phyloP scores from a whole-genome alignment of 352 stramenopile species.

The Phytopythium kandeliae region DNA sequence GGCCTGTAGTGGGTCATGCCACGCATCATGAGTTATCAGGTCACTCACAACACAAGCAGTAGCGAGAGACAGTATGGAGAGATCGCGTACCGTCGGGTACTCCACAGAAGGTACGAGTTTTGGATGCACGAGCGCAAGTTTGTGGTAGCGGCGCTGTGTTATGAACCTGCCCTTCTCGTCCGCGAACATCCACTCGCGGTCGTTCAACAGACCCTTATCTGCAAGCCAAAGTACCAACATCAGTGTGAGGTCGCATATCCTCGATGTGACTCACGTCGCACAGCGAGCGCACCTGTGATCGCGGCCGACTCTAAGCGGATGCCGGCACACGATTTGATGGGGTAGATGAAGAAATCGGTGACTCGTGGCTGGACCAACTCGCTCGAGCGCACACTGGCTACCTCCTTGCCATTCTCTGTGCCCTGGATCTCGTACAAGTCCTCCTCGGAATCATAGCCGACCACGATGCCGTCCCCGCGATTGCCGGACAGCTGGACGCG shows the following conservation, averaged over 20 bases:
- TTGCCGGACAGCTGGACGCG: constrained; percentile 13
- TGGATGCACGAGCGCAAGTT: constrained; percentile 57
- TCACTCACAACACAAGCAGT: neutral
- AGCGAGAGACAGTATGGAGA: no score
- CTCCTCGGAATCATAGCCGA: constrained; percentile 13
- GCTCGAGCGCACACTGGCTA: constrained; percentile 10
- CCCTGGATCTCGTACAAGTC: constrained; percentile 33
- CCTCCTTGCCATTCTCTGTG: neutral
- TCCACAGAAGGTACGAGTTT: constrained; percentile 44
- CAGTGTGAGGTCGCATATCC: neutral
- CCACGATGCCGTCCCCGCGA: constrained; percentile 11
- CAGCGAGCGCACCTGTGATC: constrained; percentile 22
- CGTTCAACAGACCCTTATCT: constrained; percentile 56
- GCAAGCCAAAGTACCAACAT: constrained; percentile 1
- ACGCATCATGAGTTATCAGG: neutral
- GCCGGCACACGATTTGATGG: constrained; percentile 77
- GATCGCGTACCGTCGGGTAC: constrained; percentile 24
- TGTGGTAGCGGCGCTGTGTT: constrained; percentile 57
- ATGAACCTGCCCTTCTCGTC: constrained; percentile 65
- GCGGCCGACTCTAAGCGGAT: constrained; percentile 37
- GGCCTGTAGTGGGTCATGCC: constrained; percentile 8
- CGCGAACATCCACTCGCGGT: constrained; percentile 77
- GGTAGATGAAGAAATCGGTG: constrained; percentile 63
- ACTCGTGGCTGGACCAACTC: constrained; percentile 30
- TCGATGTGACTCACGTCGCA: neutral